Conservation (phyloP, 2,329 filamentous ascomycete genomes). For the Trichoderma sp. region DNA sequence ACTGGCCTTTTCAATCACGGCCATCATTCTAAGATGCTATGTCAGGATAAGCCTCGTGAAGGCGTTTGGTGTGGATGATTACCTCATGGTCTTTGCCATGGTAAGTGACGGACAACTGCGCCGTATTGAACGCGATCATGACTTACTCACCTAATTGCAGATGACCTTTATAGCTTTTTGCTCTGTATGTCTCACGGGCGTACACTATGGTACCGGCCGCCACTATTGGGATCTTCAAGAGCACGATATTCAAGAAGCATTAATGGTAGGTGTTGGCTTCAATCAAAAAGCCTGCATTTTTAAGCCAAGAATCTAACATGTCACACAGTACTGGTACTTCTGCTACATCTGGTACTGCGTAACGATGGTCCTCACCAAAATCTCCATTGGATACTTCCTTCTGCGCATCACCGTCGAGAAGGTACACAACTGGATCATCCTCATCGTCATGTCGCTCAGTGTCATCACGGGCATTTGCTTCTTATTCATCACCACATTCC, state of each 20-base stretch:
- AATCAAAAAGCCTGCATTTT: not conserved
- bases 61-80: not conserved
- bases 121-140: no score
- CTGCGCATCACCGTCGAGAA: not conserved
- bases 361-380: not conserved
- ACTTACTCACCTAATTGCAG: not conserved
- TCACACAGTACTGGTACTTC: not conserved
- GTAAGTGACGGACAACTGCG: not conserved
- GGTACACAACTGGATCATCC: not conserved
- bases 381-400: not conserved
- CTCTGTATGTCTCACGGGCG: not conserved
- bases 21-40: not conserved
- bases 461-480: not conserved
- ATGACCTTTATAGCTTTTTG: not conserved
- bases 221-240: not conserved
- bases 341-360: slow-evolving; percentile 1
- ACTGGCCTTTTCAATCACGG: not conserved
- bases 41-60: not conserved
- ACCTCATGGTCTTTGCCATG: not conserved
- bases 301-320: not conserved
- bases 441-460: not conserved
- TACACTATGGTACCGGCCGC: not conserved
- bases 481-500: not conserved
- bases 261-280: not conserved
- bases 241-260: not conserved